A percentile compares a stretch with the other conserved stretches of the same genome.
Evolutionary conservation across 1,139 yeast genomes (phyloP).

Genomic region (Geotrichum aggregatum): DNA sequence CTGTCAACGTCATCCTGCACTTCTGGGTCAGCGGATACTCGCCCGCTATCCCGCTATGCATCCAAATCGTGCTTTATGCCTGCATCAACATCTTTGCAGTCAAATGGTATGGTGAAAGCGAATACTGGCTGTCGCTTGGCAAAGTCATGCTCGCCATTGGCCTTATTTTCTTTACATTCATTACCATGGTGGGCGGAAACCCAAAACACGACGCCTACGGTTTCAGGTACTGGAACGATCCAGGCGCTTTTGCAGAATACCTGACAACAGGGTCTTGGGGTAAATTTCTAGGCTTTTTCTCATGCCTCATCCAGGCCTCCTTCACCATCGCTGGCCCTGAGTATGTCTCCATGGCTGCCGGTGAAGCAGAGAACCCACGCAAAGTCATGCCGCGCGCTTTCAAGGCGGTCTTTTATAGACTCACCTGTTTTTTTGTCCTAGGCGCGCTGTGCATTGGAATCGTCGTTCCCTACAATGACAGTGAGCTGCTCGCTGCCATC

Average conservation of each 20-base stretch:
- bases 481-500: slow-evolving; percentile 42
- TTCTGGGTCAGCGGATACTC: slow-evolving; percentile 63
- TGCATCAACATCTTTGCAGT: slow-evolving; percentile 70
- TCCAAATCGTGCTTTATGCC: slow-evolving; percentile 61
- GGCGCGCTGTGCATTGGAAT: slow-evolving; percentile 60
- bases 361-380: slow-evolving; percentile 75
- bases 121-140: slow-evolving; percentile 74
- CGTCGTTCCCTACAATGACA: slow-evolving; percentile 52
- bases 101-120: slow-evolving; percentile 68
- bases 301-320: slow-evolving; percentile 59
- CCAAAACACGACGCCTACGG: slow-evolving; percentile 58
- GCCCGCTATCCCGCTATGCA: slow-evolving; percentile 40
- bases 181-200: slow-evolving; percentile 84
- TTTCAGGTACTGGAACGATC: slow-evolving; percentile 63
- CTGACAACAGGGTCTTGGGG: slow-evolving; percentile 56
- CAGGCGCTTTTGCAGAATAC: slow-evolving; percentile 55
- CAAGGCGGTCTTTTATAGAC: slow-evolving; percentile 51
- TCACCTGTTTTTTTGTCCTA: slow-evolving; percentile 64
- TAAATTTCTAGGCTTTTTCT: slow-evolving; percentile 65
- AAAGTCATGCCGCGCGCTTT: slow-evolving; percentile 71
- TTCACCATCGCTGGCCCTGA: slow-evolving; percentile 84
- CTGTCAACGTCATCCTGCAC: slow-evolving; percentile 72
- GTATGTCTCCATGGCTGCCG: slow-evolving; percentile 68
- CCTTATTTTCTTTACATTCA: slow-evolving; percentile 63
- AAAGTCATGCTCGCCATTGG: slow-evolving; percentile 71